Percentiles rank a stretch among this genome's conserved stretches.
Evolutionary conservation across 768 basidiomycete genomes (phyloP).

Genomic region (Mycena chlorophos): DNA sequence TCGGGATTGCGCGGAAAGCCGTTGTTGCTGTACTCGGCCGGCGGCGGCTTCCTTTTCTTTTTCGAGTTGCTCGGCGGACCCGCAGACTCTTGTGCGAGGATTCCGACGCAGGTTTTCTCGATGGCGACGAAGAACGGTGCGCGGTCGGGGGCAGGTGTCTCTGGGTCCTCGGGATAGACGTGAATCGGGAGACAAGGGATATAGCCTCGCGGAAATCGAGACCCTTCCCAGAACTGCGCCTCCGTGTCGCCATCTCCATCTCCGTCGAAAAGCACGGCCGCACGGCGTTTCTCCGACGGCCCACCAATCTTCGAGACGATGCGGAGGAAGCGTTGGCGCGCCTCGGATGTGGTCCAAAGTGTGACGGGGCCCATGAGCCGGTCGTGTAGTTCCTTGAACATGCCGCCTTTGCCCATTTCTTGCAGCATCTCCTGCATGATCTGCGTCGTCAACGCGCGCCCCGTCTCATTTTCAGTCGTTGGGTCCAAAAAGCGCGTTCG

Average conservation of each 20-base stretch:
- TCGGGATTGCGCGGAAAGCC: constrained; percentile 31
- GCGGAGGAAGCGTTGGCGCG: constrained; percentile 66
- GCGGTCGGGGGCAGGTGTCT: constrained; percentile 11
- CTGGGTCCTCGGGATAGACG: constrained; percentile 41
- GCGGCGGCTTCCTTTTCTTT: constrained; percentile 1
- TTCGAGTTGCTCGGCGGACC: neutral
- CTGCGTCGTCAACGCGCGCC: constrained; percentile 69
- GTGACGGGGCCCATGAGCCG: constrained; percentile 45
- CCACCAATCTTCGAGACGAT: constrained; percentile 85
- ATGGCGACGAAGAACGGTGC: constrained; percentile 51
- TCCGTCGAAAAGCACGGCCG: constrained; percentile 54
- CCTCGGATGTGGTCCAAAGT: constrained; percentile 84
- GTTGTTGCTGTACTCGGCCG: constrained; percentile 14
- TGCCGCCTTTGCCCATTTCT: constrained; percentile 63
- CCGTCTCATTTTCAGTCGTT: constrained; percentile 41
- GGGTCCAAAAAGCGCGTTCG: constrained; percentile 61
- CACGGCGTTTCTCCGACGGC: constrained; percentile 60
- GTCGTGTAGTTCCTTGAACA: constrained; percentile 64
- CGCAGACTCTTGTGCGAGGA: constrained; percentile 48
- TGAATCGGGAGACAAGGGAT: constrained; percentile 61
- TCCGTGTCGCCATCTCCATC: constrained; percentile 33
- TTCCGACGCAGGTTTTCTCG: constrained; percentile 50
- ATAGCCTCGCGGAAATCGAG: constrained; percentile 55
- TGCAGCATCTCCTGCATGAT: constrained; percentile 66
- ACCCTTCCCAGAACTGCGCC: constrained; percentile 59